Conservation (phyloP, 2,329 filamentous ascomycete genomes). For the Colletotrichum sp. region DNA sequence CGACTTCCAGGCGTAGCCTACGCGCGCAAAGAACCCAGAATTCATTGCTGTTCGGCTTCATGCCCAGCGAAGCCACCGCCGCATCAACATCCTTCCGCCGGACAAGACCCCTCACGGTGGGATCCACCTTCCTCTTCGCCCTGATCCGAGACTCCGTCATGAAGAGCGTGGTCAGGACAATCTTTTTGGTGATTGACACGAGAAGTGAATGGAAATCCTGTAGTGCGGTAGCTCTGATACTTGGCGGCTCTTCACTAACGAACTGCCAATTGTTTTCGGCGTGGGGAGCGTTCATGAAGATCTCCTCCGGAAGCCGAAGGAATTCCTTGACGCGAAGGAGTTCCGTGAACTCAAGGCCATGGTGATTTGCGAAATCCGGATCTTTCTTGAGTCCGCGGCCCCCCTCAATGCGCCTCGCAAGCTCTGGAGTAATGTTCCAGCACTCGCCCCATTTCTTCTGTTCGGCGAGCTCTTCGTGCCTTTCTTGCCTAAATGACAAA, state of each 20-base stretch:
- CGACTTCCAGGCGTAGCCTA: conserved; percentile 54
- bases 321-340: conserved; percentile 67
- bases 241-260: conserved; percentile 66
- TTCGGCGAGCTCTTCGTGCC: conserved; percentile 65
- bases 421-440: conserved; percentile 67
- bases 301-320: conserved; percentile 65
- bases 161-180: conserved; percentile 74
- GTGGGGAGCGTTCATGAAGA: conserved; percentile 78
- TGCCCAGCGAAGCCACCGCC: conserved; percentile 51
- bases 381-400: conserved; percentile 17
- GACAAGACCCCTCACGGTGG: conserved; percentile 36
- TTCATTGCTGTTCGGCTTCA: conserved; percentile 39
- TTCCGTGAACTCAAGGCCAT: conserved; percentile 51
- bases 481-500: conserved; percentile 68
- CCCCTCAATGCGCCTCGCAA: conserved; percentile 30
- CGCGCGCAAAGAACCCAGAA: conserved; percentile 57
- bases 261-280: conserved; percentile 72
- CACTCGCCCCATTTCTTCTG: conserved; percentile 62
- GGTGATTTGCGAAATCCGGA: conserved; percentile 7
- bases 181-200: conserved; percentile 70
- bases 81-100: conserved; percentile 52
- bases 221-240: conserved; percentile 77
- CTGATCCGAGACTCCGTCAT: conserved; percentile 73
- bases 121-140: conserved; percentile 42
- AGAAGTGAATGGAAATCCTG: conserved; percentile 75